A percentile compares a stretch with the other conserved stretches of the same genome.
Evolutionary conservation across 2,329 filamentous ascomycete species (phyloP).

Genomic region (Botryotinia calthae): DNA sequence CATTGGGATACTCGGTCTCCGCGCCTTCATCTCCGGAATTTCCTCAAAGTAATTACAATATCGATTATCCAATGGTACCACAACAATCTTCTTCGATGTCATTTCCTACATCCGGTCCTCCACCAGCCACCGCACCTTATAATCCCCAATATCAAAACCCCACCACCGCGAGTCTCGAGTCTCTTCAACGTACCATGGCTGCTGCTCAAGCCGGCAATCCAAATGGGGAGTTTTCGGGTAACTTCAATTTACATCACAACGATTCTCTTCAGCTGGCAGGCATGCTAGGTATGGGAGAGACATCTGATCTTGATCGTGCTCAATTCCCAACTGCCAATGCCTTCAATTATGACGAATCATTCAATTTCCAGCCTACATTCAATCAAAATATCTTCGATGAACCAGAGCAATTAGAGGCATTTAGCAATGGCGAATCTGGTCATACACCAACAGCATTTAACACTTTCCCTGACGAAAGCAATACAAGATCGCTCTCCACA

Average conservation of each 20-base stretch:
- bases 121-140: constrained; percentile 31
- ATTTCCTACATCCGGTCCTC: constrained; percentile 27
- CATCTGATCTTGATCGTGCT: constrained; percentile 21
- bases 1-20: constrained; percentile 28
- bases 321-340: constrained; percentile 23
- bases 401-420: constrained; percentile 8
- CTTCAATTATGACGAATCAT: background rate
- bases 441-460: constrained; percentile 31
- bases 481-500: constrained; percentile 19
- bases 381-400: background rate
- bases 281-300: background rate
- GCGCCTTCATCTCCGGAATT: constrained; percentile 36
- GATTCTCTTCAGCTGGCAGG: background rate
- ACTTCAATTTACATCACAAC: constrained; percentile 20
- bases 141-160: constrained; percentile 36
- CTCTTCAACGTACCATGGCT: constrained; percentile 34
- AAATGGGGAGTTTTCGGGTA: constrained; percentile 26
- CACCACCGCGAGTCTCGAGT: constrained; percentile 33
- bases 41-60: constrained; percentile 27
- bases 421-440: constrained; percentile 23
- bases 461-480: constrained; percentile 22
- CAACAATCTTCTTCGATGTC: constrained; percentile 24
- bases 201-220: constrained; percentile 27
- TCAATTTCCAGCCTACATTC: background rate
- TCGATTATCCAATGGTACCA: constrained; percentile 23